A percentile compares a stretch with the other conserved stretches of the same genome.
phyloP scores from a whole-genome alignment of 2,329 filamentous ascomycete species.

The Diaporthe citrichinensis region DNA sequence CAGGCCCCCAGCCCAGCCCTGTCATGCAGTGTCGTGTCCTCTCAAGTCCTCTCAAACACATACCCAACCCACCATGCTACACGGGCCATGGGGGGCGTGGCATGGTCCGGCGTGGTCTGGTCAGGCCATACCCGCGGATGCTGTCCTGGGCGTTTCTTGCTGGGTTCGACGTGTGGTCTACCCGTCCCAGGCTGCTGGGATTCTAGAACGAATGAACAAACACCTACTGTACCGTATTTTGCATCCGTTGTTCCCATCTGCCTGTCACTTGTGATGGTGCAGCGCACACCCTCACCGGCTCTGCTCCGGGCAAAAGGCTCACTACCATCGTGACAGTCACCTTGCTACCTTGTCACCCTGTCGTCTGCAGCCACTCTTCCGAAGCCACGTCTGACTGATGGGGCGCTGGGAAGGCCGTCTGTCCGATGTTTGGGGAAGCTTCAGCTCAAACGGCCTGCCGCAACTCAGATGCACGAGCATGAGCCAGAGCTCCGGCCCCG shows the following conservation, averaged over 20 bases:
- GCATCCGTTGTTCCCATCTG: not conserved
- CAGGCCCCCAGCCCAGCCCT: slow-evolving; percentile 1
- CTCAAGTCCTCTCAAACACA: not conserved
- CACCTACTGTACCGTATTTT: not conserved
- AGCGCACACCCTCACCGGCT: not conserved
- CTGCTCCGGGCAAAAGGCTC: slow-evolving; percentile 20
- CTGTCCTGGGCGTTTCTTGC: not conserved
- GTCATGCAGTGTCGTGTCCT: slow-evolving; percentile 8
- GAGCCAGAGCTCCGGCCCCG: not conserved
- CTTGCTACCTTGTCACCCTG: not conserved
- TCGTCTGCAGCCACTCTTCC: not conserved
- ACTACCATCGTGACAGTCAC: too few species aligned
- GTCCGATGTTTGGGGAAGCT: slow-evolving; percentile 8
- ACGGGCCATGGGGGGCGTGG: slow-evolving; percentile 7
- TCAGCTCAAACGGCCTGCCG: slow-evolving; percentile 31
- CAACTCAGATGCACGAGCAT: slow-evolving; percentile 17
- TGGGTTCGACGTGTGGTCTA: not conserved
- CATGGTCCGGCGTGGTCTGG: slow-evolving; percentile 10
- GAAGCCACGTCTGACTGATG: not conserved
- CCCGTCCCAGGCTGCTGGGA: not conserved
- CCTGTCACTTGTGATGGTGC: not conserved
- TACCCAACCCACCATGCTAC: slow-evolving; percentile 31
- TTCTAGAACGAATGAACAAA: not conserved
- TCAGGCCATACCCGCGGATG: slow-evolving; percentile 24
- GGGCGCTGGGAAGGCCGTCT: not conserved